Evolutionary conservation across 768 basidiomycete species (phyloP).

Genomic region (Hemileccinum impolitum): DNA sequence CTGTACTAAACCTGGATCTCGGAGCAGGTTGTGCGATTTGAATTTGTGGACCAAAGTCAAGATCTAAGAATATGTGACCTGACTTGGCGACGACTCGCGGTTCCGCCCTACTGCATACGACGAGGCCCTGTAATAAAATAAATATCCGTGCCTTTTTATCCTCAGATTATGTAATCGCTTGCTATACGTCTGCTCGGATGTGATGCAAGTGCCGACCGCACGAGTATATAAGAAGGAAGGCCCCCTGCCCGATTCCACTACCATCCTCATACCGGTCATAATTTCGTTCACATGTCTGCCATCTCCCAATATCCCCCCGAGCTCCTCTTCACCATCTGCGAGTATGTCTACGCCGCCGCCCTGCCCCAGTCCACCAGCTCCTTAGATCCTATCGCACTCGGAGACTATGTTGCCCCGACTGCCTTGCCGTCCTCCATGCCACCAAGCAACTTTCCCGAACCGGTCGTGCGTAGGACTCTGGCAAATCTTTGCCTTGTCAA

Average conservation of each 20-base stretch:
- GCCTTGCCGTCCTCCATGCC: slow-evolving; percentile 74
- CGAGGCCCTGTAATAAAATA: slow-evolving; percentile 6
- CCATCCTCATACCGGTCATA: background rate
- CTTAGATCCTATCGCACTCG: slow-evolving; percentile 64
- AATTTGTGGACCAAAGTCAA: background rate
- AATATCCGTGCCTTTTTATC: slow-evolving; percentile 6
- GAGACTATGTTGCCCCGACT: slow-evolving; percentile 47
- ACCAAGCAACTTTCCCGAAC: slow-evolving; percentile 65
- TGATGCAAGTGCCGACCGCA: slow-evolving; percentile 9
- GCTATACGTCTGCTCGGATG: background rate
- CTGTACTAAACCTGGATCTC: background rate
- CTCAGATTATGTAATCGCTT: slow-evolving; percentile 23
- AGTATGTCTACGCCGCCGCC: slow-evolving; percentile 63
- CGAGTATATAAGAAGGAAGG: slow-evolving; percentile 4
- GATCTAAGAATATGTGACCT: background rate
- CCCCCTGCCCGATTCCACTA: background rate
- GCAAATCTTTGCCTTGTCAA: slow-evolving; percentile 73
- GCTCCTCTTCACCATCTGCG: slow-evolving; percentile 68
- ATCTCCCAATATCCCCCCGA: slow-evolving; percentile 62
- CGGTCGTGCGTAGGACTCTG: slow-evolving; percentile 60
- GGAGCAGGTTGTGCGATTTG: background rate
- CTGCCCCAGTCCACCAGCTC: slow-evolving; percentile 51
- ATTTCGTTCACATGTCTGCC: slow-evolving; percentile 16
- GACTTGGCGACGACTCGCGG: slow-evolving; percentile 3
- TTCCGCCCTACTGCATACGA: slow-evolving; percentile 12